phyloP scores from a whole-genome alignment of 257 asterid species.

The Penstemon eatonii region DNA sequence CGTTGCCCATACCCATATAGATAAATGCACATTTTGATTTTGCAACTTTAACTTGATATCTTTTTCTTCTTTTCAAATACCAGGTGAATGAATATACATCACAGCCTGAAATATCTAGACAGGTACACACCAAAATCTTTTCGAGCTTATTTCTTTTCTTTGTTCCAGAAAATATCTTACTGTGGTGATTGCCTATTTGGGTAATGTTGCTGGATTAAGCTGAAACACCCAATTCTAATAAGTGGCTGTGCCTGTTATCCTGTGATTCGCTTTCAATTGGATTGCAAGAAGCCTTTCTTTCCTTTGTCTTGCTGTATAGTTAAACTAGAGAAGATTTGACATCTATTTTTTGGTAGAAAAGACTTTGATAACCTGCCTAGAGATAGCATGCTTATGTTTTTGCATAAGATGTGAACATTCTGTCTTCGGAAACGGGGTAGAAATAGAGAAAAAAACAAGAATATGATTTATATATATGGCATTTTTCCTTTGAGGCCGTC shows the following conservation, averaged over 20 bases:
- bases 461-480: neutral
- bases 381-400: neutral
- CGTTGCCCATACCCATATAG: neutral
- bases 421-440: neutral
- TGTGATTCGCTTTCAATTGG: neutral
- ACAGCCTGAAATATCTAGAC: conserved; percentile 78
- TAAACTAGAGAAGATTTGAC: conserved; percentile 1
- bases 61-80: conserved; percentile 23
- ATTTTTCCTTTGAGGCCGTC: neutral
- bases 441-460: neutral
- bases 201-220: conserved; percentile 2
- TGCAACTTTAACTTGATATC: conserved; percentile 16
- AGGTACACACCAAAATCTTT: conserved; percentile 51
- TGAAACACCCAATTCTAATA: neutral
- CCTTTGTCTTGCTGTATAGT: conserved; percentile 3
- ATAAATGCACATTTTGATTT: neutral
- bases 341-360: neutral
- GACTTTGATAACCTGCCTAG: neutral
- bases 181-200: conserved; percentile 1
- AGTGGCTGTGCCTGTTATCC: neutral
- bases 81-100: conserved; percentile 74
- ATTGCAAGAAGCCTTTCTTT: conserved; percentile 18
- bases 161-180: neutral
- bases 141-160: conserved; percentile 15
- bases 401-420: conserved; percentile 7